Evolutionary conservation across 768 basidiomycete genomes (phyloP).

Genomic region (Leccinum subgranulosum): DNA sequence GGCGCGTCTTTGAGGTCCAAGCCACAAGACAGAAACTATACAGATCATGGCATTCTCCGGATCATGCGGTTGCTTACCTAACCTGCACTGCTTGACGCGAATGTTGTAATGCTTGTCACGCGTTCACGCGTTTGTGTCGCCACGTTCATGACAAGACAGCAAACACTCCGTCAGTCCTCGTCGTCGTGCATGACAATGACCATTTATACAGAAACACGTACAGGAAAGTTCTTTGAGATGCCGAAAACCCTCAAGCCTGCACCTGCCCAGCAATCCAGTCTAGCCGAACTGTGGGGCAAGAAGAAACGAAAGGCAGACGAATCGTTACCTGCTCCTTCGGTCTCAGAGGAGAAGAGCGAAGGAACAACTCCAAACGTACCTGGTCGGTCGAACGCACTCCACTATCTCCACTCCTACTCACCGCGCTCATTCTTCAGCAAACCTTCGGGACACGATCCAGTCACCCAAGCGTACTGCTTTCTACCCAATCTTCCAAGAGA

Average conservation of each 20-base stretch:
- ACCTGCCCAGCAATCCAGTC: slow-evolving; percentile 75
- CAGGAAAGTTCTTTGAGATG: slow-evolving; percentile 78
- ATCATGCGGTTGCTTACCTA: not conserved
- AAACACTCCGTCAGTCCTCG: slow-evolving; percentile 56
- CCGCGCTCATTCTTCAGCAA: slow-evolving; percentile 19
- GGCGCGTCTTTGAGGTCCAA: slow-evolving; percentile 17
- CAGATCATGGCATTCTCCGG: slow-evolving; percentile 37
- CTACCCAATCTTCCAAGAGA: not conserved
- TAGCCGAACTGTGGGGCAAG: slow-evolving; percentile 71
- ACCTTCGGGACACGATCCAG: slow-evolving; percentile 39
- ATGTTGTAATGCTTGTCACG: slow-evolving; percentile 23
- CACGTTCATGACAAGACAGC: slow-evolving; percentile 62
- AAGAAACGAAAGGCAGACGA: slow-evolving; percentile 28
- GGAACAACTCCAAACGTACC: not conserved
- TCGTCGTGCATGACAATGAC: not conserved
- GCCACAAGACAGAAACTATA: slow-evolving; percentile 42
- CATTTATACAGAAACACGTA: not conserved
- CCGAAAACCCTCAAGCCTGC: slow-evolving; percentile 60
- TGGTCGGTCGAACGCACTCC: slow-evolving; percentile 10
- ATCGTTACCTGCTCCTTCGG: slow-evolving; percentile 19
- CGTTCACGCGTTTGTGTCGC: slow-evolving; percentile 15
- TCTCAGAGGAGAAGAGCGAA: slow-evolving; percentile 24
- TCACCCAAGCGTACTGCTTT: slow-evolving; percentile 19
- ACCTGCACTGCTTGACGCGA: not conserved
- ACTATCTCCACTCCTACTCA: not conserved